Evolutionary conservation across 2,329 filamentous ascomycete species (phyloP).

Genomic region (Westerdykella aurantiaca): DNA sequence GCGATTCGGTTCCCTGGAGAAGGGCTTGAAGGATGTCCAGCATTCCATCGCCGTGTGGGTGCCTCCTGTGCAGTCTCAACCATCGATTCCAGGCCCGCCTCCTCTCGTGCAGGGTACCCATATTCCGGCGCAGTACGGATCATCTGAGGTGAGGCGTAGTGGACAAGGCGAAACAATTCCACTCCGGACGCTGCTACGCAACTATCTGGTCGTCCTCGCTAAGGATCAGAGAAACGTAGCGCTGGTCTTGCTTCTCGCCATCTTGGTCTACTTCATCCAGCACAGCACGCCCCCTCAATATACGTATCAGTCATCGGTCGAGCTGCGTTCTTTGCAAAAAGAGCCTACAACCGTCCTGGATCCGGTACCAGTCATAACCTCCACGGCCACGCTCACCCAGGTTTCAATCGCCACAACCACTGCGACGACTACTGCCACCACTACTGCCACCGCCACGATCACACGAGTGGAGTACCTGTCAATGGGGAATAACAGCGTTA

Average conservation of each 20-base stretch:
- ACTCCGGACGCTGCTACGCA: slow-evolving; percentile 47
- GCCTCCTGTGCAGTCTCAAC: not conserved
- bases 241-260: slow-evolving; percentile 42
- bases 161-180: slow-evolving; percentile 41
- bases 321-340: not conserved
- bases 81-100: slow-evolving; percentile 2
- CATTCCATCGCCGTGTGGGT: slow-evolving; percentile 1
- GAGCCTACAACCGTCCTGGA: not conserved
- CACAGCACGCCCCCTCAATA: slow-evolving; percentile 13
- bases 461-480: slow-evolving; percentile 12
- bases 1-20: slow-evolving; percentile 26
- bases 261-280: slow-evolving; percentile 40
- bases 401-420: slow-evolving; percentile 13
- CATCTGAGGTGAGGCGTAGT: slow-evolving; percentile 2
- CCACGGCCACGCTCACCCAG: not conserved
- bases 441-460: slow-evolving; percentile 23
- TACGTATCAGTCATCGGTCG: slow-evolving; percentile 5
- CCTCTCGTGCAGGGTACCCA: not conserved
- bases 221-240: slow-evolving; percentile 51
- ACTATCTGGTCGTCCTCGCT: slow-evolving; percentile 49
- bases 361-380: not conserved
- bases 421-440: slow-evolving; percentile 21
- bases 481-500: not conserved
- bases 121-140: slow-evolving; percentile 1
- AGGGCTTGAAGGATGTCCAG: slow-evolving; percentile 18